These are phyloP conservation scores for Podila clonocystis DNA, from an alignment of 192 early-diverging fungal genomes.

Conservation along the genomic window DNA sequence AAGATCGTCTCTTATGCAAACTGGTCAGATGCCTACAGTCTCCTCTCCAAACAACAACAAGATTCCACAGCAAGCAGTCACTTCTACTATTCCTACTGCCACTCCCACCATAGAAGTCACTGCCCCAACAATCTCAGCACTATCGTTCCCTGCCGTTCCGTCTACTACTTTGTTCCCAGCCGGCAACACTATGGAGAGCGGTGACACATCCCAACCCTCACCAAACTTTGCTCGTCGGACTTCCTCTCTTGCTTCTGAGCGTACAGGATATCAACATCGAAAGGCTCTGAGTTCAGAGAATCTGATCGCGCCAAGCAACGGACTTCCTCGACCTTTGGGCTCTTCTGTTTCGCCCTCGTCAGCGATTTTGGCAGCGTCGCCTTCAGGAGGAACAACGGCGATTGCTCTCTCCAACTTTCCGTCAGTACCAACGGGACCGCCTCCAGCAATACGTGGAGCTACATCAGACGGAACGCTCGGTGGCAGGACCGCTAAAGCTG, in stretches of 20 bases:
- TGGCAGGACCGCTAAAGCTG: constrained; percentile 1
- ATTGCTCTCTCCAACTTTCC: background rate
- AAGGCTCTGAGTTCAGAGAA: no score
- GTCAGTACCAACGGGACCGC: background rate
- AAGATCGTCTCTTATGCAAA: background rate
- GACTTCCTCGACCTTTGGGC: background rate
- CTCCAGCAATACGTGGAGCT: background rate
- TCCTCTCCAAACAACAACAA: background rate
- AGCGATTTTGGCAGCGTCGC: background rate
- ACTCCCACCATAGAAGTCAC: background rate
- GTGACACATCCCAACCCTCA: background rate
- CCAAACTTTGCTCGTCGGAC: background rate
- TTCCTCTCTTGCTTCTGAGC: no score
- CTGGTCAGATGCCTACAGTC: background rate
- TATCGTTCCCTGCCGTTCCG: background rate
- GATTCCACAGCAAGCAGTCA: no score
- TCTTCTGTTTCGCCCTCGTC: background rate
- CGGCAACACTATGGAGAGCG: background rate
- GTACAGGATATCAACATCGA: no score
- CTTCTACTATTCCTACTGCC: no score
- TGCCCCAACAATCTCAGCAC: background rate
- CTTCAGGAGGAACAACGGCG: background rate
- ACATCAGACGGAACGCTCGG: background rate
- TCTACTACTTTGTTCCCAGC: background rate
- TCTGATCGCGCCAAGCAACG: background rate